Base-by-base conservation (phyloP, 768 basidiomycete genomes). In the Hericium coralloides region DNA sequence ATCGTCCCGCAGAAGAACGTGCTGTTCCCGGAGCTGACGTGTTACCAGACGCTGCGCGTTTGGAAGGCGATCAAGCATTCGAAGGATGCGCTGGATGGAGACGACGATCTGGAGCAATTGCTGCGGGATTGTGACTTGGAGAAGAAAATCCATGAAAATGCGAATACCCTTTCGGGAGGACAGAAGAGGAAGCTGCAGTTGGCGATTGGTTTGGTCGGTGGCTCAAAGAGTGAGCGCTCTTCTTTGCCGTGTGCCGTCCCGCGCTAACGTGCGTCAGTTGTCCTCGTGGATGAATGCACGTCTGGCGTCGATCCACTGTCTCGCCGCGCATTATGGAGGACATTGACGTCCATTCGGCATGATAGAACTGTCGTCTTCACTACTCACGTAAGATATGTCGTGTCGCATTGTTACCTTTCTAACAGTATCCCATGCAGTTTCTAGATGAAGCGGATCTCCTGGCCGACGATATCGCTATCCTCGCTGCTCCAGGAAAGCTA, bases 1-100 rank as follows among this genome's bases (percentile, higher is more conserved):
- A 84, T 92, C 57, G 87, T 89, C 0, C 87, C 88, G 0, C 89
- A 91, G 71, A 89, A 87, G 72, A 90, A 92, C 62, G 88, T 92
- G 4, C 74, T 92, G 2, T 88, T 90, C 65, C 80, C 86, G 0
- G 88, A 90, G 55, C 70, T 92, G 18, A 78, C 83, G 1, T 90
- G 87, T 65, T 72, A 82, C 50, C 85, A 92, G 69, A 89, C 86
- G 1, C 71, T 91, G 15, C 73, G 76, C 1, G 78, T 91, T 31
- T 91, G 88, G 88, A 74, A 71, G 48, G 84, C 84, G 7, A 78
- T 91, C 61, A 92, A 92, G 66, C 52, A 39, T 23, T 52, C 52
- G 7, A 37, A 37, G 3, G 38, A 25, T 15, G 76, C 77, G 69
- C 80, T 80, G n/a, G 64, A 71, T 4, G 68, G 70, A 12, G 72